phyloP scores from a whole-genome alignment of 176 grass and related monocot species.

The Rhynchospora breviuscula region DNA sequence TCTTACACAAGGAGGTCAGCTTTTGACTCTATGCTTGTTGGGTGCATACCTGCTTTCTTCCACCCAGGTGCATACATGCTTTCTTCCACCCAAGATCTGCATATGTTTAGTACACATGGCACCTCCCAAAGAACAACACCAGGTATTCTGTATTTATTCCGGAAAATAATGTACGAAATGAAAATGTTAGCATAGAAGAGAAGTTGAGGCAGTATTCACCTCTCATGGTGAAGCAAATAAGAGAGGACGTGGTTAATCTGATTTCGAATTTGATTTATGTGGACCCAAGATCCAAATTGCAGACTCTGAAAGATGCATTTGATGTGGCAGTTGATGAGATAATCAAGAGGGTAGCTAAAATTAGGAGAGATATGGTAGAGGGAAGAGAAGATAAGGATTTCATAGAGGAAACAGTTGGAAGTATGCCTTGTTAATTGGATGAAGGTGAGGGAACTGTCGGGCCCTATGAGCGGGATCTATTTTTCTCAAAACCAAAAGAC shows the following conservation, averaged over 20 bases:
- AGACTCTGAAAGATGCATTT: conserved; percentile 83
- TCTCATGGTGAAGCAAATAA: conserved; percentile 49
- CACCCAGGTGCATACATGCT: no score
- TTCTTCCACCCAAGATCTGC: no score
- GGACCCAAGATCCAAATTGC: conserved; percentile 81
- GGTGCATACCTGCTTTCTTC: conserved; percentile 94
- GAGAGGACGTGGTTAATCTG: conserved; percentile 85
- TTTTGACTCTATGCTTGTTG: conserved; percentile 90
- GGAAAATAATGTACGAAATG: conserved; percentile 50
- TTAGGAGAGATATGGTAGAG: conserved; percentile 68
- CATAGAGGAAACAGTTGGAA: conserved; percentile 90
- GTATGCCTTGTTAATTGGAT: conserved; percentile 56
- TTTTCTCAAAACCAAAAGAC: conserved; percentile 92
- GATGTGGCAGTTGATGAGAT: conserved; percentile 76
- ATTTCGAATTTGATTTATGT: conserved; percentile 87
- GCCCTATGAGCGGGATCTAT: conserved; percentile 88
- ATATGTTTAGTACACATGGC: conserved; percentile 86
- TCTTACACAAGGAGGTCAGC: no score
- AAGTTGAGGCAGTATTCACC: conserved; percentile 52
- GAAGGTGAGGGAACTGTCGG: conserved; percentile 54
- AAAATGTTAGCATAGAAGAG: conserved; percentile 59
- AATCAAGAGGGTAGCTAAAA: conserved; percentile 66
- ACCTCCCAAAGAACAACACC: conserved; percentile 88
- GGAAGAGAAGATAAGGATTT: conserved; percentile 70
- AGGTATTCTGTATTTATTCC: conserved; percentile 92